phyloP scores from a whole-genome alignment of 495 filamentous ascomycete genomes.

The Cercophora samala region DNA sequence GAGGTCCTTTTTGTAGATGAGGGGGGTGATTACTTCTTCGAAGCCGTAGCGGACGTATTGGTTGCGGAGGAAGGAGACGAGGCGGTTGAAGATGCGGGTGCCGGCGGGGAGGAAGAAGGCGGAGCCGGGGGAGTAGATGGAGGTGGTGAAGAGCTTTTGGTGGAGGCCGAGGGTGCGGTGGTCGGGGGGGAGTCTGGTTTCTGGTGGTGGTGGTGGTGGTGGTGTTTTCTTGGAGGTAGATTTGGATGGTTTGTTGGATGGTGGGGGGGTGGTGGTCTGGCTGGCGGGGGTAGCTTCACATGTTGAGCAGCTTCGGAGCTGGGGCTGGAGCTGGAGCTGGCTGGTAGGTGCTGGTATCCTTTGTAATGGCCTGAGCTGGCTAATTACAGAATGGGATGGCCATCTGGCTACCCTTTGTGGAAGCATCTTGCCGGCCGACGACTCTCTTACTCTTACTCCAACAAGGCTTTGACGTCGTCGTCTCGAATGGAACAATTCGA shows the following conservation, averaged over 20 bases:
- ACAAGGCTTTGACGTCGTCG: background rate
- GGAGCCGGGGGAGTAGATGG: constrained; percentile 78
- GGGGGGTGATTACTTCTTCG: constrained; percentile 87
- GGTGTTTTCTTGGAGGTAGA: constrained; percentile 34
- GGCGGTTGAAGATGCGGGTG: constrained; percentile 80
- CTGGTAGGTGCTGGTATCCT: background rate
- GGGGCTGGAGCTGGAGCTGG: background rate
- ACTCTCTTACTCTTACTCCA: background rate
- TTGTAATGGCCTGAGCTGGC: background rate
- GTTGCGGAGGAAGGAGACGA: constrained; percentile 77
- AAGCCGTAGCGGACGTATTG: constrained; percentile 89
- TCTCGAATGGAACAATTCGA: background rate
- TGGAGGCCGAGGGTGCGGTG: constrained; percentile 68
- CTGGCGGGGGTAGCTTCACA: constrained; percentile 14
- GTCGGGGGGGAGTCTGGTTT: constrained; percentile 40
- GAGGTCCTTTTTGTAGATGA: constrained; percentile 86
- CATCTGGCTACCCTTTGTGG: constrained; percentile 5
- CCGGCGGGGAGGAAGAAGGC: constrained; percentile 86
- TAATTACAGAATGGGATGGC: background rate
- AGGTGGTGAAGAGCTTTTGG: constrained; percentile 77
- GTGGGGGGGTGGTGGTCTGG: background rate
- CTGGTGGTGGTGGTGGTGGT: background rate
- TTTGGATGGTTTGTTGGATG: constrained; percentile 18
- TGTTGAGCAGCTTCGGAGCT: constrained; percentile 25
- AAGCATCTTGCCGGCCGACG: constrained; percentile 5